Evolutionary conservation across 1,284 basidiomycete genomes (phyloP).

Genomic region (Apiotrichum laibachii): DNA sequence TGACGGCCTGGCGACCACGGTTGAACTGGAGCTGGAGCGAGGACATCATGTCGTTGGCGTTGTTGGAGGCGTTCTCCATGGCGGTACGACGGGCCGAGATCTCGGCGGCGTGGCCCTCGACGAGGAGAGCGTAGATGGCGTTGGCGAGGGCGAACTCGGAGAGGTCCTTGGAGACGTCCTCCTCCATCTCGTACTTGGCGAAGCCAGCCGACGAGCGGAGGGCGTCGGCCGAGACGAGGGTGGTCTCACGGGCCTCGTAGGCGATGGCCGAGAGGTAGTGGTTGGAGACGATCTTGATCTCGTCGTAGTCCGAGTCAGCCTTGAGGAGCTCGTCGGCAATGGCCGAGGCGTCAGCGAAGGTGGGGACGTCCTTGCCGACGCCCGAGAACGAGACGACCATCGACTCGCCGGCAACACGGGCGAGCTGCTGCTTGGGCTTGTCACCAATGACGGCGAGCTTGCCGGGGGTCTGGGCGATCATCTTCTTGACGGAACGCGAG

Average conservation of each 20-base stretch:
- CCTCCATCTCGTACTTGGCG: conserved; percentile 92
- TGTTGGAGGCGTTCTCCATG: conserved; percentile 99
- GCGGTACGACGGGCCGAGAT: conserved; percentile 76
- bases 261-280: conserved; percentile 90
- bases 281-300: conserved; percentile 86
- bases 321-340: conserved; percentile 92
- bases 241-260: conserved; percentile 75
- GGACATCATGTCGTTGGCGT: conserved; percentile 88
- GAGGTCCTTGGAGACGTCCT: conserved; percentile 89
- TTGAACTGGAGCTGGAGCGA: conserved; percentile 91
- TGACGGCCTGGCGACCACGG: conserved; percentile 97
- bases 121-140: conserved; percentile 90
- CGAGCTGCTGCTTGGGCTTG: conserved; percentile 94
- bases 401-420: conserved; percentile 64
- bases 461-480: conserved; percentile 58
- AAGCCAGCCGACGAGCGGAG: conserved; percentile 80
- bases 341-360: conserved; percentile 90
- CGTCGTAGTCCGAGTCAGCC: conserved; percentile 83
- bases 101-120: conserved; percentile 95
- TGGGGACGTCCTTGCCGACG: conserved; percentile 94
- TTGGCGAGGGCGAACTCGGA: conserved; percentile 96
- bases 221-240: conserved; percentile 76
- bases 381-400: conserved; percentile 90
- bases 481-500: conserved; percentile 76
- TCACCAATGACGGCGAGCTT: conserved; percentile 88